These are phyloP conservation scores for Aspergillus arachidicola DNA, from an alignment of 2,329 filamentous ascomycete species.

Conservation along the genomic window DNA sequence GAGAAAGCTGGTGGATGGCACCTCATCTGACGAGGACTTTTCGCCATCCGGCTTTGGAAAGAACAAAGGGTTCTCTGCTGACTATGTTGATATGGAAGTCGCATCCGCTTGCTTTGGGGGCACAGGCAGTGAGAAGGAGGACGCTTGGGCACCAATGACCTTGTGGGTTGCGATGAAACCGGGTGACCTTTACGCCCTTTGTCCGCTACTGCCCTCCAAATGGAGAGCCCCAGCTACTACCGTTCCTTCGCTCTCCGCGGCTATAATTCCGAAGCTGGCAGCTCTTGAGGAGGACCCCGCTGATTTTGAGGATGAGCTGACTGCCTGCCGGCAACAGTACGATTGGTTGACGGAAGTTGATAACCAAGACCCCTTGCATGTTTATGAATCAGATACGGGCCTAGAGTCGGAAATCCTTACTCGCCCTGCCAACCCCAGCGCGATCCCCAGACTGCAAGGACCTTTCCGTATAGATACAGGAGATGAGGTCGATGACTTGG, in stretches of 20 bases:
- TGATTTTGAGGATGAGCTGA: constrained; percentile 49
- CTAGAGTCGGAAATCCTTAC: constrained; percentile 56
- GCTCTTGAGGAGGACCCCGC: constrained; percentile 45
- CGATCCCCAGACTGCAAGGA: constrained; percentile 63
- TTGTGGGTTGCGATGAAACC: constrained; percentile 95
- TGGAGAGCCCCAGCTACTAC: constrained; percentile 79
- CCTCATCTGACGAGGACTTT: constrained; percentile 80
- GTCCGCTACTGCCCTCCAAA: constrained; percentile 81
- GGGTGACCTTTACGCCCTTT: constrained; percentile 90
- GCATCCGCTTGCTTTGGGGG: constrained; percentile 89
- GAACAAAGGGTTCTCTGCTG: constrained; percentile 82
- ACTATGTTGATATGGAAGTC: constrained; percentile 91
- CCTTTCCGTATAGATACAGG: constrained; percentile 59
- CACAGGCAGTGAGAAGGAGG: constrained; percentile 57
- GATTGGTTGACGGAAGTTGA: constrained; percentile 62
- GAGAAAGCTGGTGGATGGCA: constrained; percentile 84
- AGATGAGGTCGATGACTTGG: constrained; percentile 54
- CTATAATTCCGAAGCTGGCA: constrained; percentile 72
- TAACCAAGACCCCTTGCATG: constrained; percentile 53
- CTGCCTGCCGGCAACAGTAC: constrained; percentile 57
- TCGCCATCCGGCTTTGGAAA: constrained; percentile 72
- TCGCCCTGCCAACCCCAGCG: constrained; percentile 56
- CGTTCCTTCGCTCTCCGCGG: constrained; percentile 79
- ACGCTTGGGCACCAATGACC: constrained; percentile 90
- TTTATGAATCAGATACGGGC: constrained; percentile 41